phyloP scores from a whole-genome alignment of 495 filamentous ascomycete genomes.

The Sphaerosporella brunnea region DNA sequence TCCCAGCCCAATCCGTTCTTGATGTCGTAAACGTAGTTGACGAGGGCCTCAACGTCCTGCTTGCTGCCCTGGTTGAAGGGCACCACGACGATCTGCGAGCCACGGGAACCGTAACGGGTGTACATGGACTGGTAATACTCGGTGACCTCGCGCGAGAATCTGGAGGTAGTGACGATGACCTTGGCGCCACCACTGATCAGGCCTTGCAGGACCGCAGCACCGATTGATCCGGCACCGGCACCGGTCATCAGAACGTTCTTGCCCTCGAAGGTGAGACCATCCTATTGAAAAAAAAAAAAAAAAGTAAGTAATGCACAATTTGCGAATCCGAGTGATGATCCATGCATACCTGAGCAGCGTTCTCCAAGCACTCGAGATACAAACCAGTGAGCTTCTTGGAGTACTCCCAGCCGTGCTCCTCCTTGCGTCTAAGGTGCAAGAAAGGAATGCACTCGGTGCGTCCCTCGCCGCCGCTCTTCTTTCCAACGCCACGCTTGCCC shows the following conservation, averaged over 20 bases:
- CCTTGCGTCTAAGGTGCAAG: conserved; percentile 89
- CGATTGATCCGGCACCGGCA: conserved; percentile 93
- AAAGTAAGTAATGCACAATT: conserved; percentile 8
- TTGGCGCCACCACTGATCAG: conserved; percentile 91
- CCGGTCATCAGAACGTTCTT: conserved; percentile 98
- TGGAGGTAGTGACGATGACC: conserved; percentile 87
- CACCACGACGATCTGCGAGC: conserved; percentile 91
- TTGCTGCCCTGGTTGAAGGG: conserved; percentile 97
- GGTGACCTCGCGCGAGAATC: conserved; percentile 91
- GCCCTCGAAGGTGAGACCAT: conserved; percentile 76
- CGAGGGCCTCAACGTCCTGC: conserved; percentile 82
- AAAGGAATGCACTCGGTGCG: conserved; percentile 87
- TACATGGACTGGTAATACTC: conserved; percentile 99
- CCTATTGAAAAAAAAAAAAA: no score
- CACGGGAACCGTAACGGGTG: conserved; percentile 74
- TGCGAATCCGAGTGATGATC: background rate
- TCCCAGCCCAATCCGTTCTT: conserved; percentile 98
- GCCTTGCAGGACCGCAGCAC: conserved; percentile 93
- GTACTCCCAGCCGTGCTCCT: conserved; percentile 92
- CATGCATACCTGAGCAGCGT: conserved; percentile 55
- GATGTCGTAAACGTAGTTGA: conserved; percentile 90
- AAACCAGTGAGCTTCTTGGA: conserved; percentile 89
- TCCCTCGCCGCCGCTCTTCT: conserved; percentile 12
- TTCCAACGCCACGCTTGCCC: conserved; percentile 5
- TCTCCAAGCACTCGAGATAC: conserved; percentile 80